Conservation (phyloP, 768 basidiomycete species). For the Russula griseocarnosa region DNA sequence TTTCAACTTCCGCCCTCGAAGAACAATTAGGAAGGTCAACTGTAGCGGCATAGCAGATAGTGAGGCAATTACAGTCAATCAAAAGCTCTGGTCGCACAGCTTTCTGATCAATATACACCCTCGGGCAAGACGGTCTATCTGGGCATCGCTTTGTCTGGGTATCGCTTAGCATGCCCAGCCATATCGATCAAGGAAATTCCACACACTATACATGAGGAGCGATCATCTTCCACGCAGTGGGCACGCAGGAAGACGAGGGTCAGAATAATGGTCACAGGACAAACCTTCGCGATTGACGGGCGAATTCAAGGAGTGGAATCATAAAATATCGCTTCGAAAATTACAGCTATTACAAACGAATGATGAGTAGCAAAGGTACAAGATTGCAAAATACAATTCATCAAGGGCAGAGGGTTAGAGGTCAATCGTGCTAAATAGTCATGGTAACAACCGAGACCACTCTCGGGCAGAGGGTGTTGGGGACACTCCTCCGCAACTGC, state of each 20-base stretch:
- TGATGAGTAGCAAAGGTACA: conserved; percentile 14
- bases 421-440: neutral
- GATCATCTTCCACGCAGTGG: too few species aligned
- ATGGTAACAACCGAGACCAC: neutral
- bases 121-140: neutral
- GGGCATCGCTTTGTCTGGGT: too few species aligned
- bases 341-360: conserved; percentile 1
- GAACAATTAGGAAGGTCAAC: too few species aligned
- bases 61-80: too few species aligned
- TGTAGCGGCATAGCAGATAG: too few species aligned
- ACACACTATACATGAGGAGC: too few species aligned
- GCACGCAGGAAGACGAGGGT: neutral
- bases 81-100: too few species aligned
- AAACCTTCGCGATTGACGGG: too few species aligned
- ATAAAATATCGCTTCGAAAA: neutral
- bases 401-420: neutral
- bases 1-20: too few species aligned
- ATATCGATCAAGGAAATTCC: too few species aligned
- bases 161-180: too few species aligned
- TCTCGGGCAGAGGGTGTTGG: neutral
- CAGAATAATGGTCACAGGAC: neutral
- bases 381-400: neutral
- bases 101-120: too few species aligned
- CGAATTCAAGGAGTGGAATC: neutral
- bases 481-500: neutral